These are phyloP conservation scores for Botrytis elliptica DNA, from an alignment of 2,329 filamentous ascomycete genomes.

Conservation along the genomic window DNA sequence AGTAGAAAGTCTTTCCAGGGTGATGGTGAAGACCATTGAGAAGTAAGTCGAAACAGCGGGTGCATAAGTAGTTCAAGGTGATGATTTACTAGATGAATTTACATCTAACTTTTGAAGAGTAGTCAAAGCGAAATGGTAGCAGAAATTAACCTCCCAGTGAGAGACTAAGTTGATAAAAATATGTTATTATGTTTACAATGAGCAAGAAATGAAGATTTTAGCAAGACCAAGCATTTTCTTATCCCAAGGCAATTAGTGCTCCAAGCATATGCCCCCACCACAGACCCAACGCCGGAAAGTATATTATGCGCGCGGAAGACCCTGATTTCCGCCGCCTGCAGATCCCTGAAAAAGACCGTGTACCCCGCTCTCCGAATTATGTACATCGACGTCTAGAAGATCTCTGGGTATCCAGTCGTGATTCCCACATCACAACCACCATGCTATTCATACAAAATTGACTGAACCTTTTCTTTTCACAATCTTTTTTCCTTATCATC, in stretches of 20 bases:
- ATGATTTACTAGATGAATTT: no score
- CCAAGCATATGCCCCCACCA: not conserved
- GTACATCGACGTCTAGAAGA: not conserved
- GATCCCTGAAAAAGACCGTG: not conserved
- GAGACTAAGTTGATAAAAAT: not conserved
- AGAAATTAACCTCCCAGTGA: not conserved
- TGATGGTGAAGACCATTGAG: not conserved
- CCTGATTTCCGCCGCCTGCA: not conserved
- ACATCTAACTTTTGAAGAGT: not conserved
- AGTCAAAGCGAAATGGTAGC: not conserved
- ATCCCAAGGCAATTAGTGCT: not conserved
- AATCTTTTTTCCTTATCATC: not conserved
- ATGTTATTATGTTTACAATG: not conserved
- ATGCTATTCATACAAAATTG: not conserved
- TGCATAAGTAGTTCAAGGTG: no score
- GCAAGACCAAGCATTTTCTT: not conserved
- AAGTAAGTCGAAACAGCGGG: no score
- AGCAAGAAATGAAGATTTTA: not conserved
- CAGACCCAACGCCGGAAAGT: not conserved
- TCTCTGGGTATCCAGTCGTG: not conserved
- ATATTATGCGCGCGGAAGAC: not conserved
- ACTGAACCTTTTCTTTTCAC: not conserved
- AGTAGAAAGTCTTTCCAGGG: fast-evolving
- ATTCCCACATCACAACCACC: no score
- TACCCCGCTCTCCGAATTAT: not conserved